These are phyloP conservation scores for Ceriops zippeliana DNA, from an alignment of 345 rosid genomes.

Conservation along the genomic window DNA sequence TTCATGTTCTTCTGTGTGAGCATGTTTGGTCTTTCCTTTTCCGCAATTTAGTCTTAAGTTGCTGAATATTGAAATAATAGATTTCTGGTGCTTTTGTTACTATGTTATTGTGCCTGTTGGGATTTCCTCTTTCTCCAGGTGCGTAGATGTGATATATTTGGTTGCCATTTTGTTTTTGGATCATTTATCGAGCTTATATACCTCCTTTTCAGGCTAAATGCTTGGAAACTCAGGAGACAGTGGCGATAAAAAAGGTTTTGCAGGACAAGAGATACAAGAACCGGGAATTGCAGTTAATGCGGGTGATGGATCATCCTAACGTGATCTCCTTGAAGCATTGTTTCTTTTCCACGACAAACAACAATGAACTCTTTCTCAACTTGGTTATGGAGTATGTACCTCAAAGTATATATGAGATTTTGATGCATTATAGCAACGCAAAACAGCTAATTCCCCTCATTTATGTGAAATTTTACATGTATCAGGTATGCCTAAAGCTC, in stretches of 20 bases:
- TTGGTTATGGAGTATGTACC: constrained; percentile 93
- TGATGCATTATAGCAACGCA: constrained; percentile 74
- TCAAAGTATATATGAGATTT: constrained; percentile 75
- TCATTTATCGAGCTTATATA: background rate
- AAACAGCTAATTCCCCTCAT: constrained; percentile 80
- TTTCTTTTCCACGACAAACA: constrained; percentile 78
- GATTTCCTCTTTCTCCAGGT: constrained; percentile 38
- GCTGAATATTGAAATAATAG: background rate
- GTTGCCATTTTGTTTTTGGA: background rate
- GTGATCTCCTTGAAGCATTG: constrained; percentile 82
- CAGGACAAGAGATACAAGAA: constrained; percentile 84
- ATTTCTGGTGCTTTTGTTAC: background rate
- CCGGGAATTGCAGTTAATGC: constrained; percentile 64
- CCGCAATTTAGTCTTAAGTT: background rate
- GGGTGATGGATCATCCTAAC: constrained; percentile 79
- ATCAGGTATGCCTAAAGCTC: constrained; percentile 48
- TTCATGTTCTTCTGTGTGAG: background rate
- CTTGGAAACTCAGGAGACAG: constrained; percentile 81
- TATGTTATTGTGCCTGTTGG: background rate
- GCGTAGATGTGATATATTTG: background rate
- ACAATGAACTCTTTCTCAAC: constrained; percentile 76
- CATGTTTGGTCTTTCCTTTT: background rate
- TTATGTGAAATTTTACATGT: constrained; percentile 74
- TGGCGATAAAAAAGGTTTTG: constrained; percentile 79
- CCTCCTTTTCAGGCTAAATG: constrained; percentile 54